Base-by-base conservation (phyloP, 225 moss, liverwort and hornwort genomes). In the Lunularia cruciata region DNA sequence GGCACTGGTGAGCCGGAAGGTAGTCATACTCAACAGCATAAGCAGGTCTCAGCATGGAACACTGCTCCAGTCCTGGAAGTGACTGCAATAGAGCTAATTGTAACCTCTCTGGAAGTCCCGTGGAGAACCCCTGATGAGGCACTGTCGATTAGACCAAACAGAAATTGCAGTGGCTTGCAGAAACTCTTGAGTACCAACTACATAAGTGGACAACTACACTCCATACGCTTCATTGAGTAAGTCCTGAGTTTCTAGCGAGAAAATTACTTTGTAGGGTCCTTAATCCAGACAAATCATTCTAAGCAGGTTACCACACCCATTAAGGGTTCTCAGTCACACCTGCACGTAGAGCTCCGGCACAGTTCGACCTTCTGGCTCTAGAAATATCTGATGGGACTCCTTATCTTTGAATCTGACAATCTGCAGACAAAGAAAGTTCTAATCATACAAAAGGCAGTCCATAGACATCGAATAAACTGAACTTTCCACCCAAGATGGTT, bases 21-120 rank as follows among this genome's bases (percentile, higher is more conserved):
- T 93, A 93, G 70, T 93, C 92, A 72, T 93, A 93, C 75, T 93
- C 92, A 33, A 93, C 92, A 58, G 92, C 92, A 83, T 93, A 93
- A 60, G 92, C 92, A 65, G 92, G 92, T 76, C 90, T 88, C 28
- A 93, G 86, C 88, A 93, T 93, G 16, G 86, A 71, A 75, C 92
- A 93, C 12, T 82, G 77, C 70, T 93, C 92, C 37, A 93, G 88
- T 70, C 92, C 92, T 72, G 92, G 92, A 68, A 93, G 88, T 55
- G 92, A 85, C 66, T 86, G 88, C 69, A 93, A 72, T 42, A 93
- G 83, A 58, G 86, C 85, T 57, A 93, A 70, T 70, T 93, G 92
- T 47, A 93, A 76, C 63, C 75, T 86, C 78, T 93, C 92, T 20
- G 90, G 92, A 63, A 93, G 80, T 51, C 92, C 92, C 14, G 92